Base-by-base conservation (phyloP, 192 early-diverging fungal species). In the Coemansia sp. region DNA sequence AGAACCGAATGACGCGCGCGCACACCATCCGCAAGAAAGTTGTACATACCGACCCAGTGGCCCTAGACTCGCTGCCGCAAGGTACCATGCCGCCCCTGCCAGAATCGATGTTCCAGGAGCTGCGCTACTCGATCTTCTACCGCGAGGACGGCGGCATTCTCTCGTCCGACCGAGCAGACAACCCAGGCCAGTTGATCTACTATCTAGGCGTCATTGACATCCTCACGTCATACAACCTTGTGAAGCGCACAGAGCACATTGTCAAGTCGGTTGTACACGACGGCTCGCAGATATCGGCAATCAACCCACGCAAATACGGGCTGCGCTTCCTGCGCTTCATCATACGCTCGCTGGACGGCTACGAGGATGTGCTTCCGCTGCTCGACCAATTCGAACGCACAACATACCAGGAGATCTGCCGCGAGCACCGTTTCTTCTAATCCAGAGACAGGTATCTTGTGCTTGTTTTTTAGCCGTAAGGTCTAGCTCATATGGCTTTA, bases 161-260 rank as follows among this genome's bases (percentile, higher is more conserved):
- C 30, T 85, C 93, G 26, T 91, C 94, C 2, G 88, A 91, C 64
- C 83, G 87, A 52, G 59, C 81, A 45, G 88, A 96, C 69, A 70
- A 86, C 46, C 86, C 90, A 2, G 71, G 85, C 9, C 82, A 86
- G 52, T 81, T 90, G 57, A 83, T 98, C 9, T 99, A 99, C 82
- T 97, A 95, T 70, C 86, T 99, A 65, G 95, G 96, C 15, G 89
- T 98, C 63, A 99, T 99, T 58, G 97, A 99, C 69, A 98, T 99
- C 51, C 86, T 99, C 59, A 99, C 97, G 18, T 88, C 92, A 6
- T 99, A 97, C 80, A 90, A 94, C 75, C 72, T 87, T 30, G 77
- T 86, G 52, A 99, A 99, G 80, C 89, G 91, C 67, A 65, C 90
- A 35, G 97, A 99, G 72, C 92, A 94, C 63, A 76, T 92, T 26